Evolutionary conservation across 805 yeast genomes (phyloP), one percentile per base, ranked within the genome.

Genomic region (Blastobotrys attinorum): DNA sequence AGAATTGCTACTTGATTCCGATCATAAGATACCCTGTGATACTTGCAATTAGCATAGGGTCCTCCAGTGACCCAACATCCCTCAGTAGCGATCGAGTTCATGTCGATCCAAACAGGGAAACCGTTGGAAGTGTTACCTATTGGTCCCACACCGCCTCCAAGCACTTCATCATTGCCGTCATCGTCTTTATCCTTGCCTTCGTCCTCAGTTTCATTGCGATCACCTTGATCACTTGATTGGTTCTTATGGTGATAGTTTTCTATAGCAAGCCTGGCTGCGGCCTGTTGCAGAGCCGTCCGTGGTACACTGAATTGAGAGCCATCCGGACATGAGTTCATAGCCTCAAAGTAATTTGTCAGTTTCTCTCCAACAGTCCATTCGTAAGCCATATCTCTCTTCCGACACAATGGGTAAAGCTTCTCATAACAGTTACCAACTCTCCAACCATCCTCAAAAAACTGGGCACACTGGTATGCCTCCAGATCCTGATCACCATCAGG

Each of bases 61-160:
- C 95, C 96, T 1, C 95, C 96, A 10, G 75, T 61, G 3, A 88
- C 88, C 89, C 92, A 90, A 57, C 97, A 89, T 43, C 77, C 74
- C 2, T 72, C 63, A 17, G 79, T 77, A 1, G 85, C 74, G 18
- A 90, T 70, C 15, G 89, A 85, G 58, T 90, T 89, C 49, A 87
- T 53, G 62, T 86, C 87, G 3, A 87, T 75, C 97, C 97, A 89
- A 0, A 77, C 65, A 0, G 75, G 74, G 11, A 52, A 61, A 13
- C 11, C 21, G 25, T n/a, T 51, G 2, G 55, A 48, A 13, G 62
- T 58, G 2, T 53, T 47, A 0, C 18, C 20, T 15, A 32, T 3
- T 4, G 32, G 0, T 53, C 50, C 5, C 17, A 13, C 18, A 16
- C 36, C 3, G 36, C 36, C 17, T 17, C 20, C 36, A 15, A 21